Evolutionary conservation across 768 basidiomycete genomes (phyloP).

Genomic region (Cubamyces sp.): DNA sequence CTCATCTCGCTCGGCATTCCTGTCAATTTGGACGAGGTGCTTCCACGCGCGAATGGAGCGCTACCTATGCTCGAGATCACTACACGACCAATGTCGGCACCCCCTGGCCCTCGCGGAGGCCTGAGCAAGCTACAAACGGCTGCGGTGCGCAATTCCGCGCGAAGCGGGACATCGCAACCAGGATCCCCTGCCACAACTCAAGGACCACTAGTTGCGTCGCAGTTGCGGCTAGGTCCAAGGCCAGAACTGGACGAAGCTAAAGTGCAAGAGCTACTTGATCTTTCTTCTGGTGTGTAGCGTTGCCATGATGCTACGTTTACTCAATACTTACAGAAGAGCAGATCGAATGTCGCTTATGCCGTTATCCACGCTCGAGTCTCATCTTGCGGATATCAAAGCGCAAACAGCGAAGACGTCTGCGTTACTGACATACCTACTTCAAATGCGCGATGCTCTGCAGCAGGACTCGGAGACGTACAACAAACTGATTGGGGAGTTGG

Average conservation of each 20-base stretch:
- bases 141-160: constrained; percentile 48
- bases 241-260: constrained; percentile 72
- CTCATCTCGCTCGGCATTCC: constrained; percentile 91
- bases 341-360: constrained; percentile 77
- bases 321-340: constrained; percentile 34
- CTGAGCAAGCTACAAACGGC: constrained; percentile 39
- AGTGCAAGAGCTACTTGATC: constrained; percentile 66
- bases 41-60: constrained; percentile 67
- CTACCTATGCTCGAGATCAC: constrained; percentile 83
- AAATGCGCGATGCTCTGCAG: constrained; percentile 78
- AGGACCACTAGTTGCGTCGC: constrained; percentile 37
- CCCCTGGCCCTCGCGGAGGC: constrained; percentile 59
- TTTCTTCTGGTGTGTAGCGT: constrained; percentile 63
- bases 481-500: constrained; percentile 86
- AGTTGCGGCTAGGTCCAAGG: constrained; percentile 69
- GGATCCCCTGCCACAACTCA: constrained; percentile 49
- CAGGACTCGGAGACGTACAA: constrained; percentile 92
- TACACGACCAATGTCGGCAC: constrained; percentile 81
- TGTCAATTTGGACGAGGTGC: constrained; percentile 92
- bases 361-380: constrained; percentile 63
- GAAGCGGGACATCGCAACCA: constrained; percentile 53
- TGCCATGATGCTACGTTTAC: neutral
- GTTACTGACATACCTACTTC: constrained; percentile 79
- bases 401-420: constrained; percentile 79
- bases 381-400: constrained; percentile 66